Evolutionary conservation across 371 early-diverging fungal genomes (phyloP), one percentile per base, ranked within the genome.

Genomic region (Haplosporangium sp.): DNA sequence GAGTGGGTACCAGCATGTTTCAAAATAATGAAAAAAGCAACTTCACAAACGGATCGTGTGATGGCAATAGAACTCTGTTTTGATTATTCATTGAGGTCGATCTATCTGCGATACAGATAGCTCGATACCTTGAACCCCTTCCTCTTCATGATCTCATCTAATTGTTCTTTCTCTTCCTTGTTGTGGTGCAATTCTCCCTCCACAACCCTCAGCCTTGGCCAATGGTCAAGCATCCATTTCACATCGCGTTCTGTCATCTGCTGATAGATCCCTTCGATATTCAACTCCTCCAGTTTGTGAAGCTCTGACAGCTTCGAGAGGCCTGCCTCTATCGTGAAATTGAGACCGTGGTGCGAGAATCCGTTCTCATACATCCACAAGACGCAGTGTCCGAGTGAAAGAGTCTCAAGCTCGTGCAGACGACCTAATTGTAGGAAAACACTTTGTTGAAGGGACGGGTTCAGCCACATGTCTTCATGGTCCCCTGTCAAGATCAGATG

Each of bases 221-320:
- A 66, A 18, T 66, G 51, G 29, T 51, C 59, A 51, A 66, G 41
- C 66, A 66, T 66, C 66, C 66, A 66, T 7, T 52, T 29, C 23
- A 66, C 45, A 13, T 66, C 66, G 12, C 9, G 14, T 37, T 40
- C 59, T 5, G n/a, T 36, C 58, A 66, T 23, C 12, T 42, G 58
- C 51, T 66, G 66, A 20, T 59, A 50, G 36, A 66, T 66, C 23
- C 66, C 66, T 43, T 66, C 66, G 38, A 66, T 14, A n/a, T 66
- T 57, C 52, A 66, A 18, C 18, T 48, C 36, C 43, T 66, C 52
- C 21, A 66, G 16, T 10, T 43, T 38, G 0, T 29, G n/a, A 1
- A 66, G 18, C 1, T 53, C 59, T 1, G 42, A 13, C 10, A 66
- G 37, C 18, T 57, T 38, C 2, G 41, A 41, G n/a, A 66, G 11